Evolutionary conservation across 2,329 filamentous ascomycete genomes (phyloP).

Genomic region (Chaetoscypha palmicola): DNA sequence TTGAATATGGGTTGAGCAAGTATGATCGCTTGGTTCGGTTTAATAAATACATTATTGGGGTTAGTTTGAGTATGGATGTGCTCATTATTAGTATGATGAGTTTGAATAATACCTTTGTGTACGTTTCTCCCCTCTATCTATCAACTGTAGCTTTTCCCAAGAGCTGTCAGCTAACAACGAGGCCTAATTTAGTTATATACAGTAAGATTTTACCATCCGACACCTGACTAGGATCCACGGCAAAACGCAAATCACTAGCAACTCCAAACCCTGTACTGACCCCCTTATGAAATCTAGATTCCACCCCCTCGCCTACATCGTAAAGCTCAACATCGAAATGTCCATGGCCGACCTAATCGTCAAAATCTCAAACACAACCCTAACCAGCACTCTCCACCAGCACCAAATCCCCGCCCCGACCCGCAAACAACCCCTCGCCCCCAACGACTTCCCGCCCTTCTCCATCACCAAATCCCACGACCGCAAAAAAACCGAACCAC

Average conservation of each 20-base stretch:
- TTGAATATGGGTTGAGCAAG: conserved; percentile 35
- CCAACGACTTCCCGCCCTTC: not conserved
- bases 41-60: conserved; percentile 35
- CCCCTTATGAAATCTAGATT: too few relatives aligned
- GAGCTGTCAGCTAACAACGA: too few relatives aligned
- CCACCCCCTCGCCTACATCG: conserved; percentile 37
- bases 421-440: not conserved
- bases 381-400: not conserved
- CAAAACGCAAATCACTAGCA: too few relatives aligned
- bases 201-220: too few relatives aligned
- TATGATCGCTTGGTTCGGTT: conserved; percentile 35
- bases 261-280: too few relatives aligned
- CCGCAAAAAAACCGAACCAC: not conserved
- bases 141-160: too few relatives aligned
- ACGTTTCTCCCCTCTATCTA: too few relatives aligned
- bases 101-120: conserved; percentile 9
- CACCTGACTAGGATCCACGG: too few relatives aligned
- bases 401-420: not conserved
- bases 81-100: conserved; percentile 25
- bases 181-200: too few relatives aligned
- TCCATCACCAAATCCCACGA: not conserved
- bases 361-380: conserved; percentile 9
- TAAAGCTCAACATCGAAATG: conserved; percentile 40
- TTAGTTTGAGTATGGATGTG: conserved; percentile 36
- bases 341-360: conserved; percentile 37